Evolutionary conservation across 1,284 basidiomycete species (phyloP), one percentile per base, ranked within the genome.

Genomic region (Sporisorium scitamineum): DNA sequence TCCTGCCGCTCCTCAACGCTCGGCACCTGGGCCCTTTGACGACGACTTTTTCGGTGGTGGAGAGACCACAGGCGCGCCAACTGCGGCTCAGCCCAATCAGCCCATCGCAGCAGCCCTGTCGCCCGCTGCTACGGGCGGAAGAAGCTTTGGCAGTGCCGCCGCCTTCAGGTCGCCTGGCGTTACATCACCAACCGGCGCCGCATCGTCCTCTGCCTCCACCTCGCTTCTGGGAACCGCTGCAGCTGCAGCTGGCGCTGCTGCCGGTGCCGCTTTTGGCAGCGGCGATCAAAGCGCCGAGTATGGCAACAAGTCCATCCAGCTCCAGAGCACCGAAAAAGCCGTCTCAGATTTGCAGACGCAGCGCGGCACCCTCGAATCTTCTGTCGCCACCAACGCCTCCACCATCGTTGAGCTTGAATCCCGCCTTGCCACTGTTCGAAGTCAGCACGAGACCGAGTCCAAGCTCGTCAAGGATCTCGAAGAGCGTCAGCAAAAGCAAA

Each of bases 381-480:
- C 70, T 14, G 62, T 74, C 14, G 61, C 78, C n/a, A 53, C 66
- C 47, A 73, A 78, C 27, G 68, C 74, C 3, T 65, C 79, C 18
- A 63, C 55, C 44, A 62, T 82, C 48, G 70, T 70, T 26, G 84
- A 85, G 61, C 74, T 85, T 62, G 79, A 82, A 57, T 71, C 80
- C 8, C 81, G 83, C n/a, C 76, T 85, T 4, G 61, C 75, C 20
- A 70, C 72, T n/a, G 88, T 88, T 1, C 84, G 87, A 78, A 90
- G 90, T 16, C 90, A 93, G 9, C 94, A 94, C 80, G 94, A 96
- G 83, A 91, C 90, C 0, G 97, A 99, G 87, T 91, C 90, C 13
- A 90, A 89, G 58, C 86, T 93, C 9, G 89, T 98, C 32, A 87
- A 89, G 20, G 90, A 91, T 10, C 89, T 99, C 18, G 90, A 91